Evolutionary conservation across 768 basidiomycete species (phyloP).

Genomic region (Dacryopinax spathularia): DNA sequence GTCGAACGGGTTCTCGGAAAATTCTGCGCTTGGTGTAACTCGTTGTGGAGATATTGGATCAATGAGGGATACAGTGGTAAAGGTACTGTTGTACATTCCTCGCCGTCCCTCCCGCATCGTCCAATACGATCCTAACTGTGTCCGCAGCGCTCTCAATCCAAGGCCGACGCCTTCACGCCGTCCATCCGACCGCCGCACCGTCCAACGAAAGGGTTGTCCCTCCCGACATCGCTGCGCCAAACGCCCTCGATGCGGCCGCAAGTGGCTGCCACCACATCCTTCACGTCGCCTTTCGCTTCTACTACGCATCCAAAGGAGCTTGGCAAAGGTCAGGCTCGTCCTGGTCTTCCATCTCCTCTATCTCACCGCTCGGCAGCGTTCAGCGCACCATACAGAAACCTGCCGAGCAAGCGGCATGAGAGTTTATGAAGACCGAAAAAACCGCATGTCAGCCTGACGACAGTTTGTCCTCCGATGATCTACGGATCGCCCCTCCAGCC

Average conservation of each 20-base stretch:
- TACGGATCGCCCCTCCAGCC: too few relatives aligned
- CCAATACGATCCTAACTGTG: too few relatives aligned
- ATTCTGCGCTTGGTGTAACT: too few relatives aligned
- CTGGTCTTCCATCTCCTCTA: constrained; percentile 16
- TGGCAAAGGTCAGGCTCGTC: constrained; percentile 12
- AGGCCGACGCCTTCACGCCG: neutral
- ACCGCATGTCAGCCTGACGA: constrained; percentile 12
- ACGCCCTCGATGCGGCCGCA: constrained; percentile 6
- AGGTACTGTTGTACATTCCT: constrained; percentile 5
- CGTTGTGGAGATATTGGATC: too few relatives aligned
- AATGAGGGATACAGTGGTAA: constrained; percentile 4
- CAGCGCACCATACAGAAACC: constrained; percentile 13
- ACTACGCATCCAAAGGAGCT: neutral
- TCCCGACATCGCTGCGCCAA: constrained; percentile 1
- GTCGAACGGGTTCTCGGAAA: too few relatives aligned
- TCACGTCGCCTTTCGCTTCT: neutral
- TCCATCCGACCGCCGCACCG: neutral
- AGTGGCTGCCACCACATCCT: neutral
- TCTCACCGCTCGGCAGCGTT: constrained; percentile 12
- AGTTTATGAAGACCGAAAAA: constrained; percentile 9
- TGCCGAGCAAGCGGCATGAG: constrained; percentile 15
- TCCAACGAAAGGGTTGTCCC: neutral
- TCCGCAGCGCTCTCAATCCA: constrained; percentile 4
- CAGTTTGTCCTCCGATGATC: constrained; percentile 8
- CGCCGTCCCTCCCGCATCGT: too few relatives aligned